Evolutionary conservation across 225 moss, liverwort and hornwort species (phyloP).

Genomic region (Neckera pumila): DNA sequence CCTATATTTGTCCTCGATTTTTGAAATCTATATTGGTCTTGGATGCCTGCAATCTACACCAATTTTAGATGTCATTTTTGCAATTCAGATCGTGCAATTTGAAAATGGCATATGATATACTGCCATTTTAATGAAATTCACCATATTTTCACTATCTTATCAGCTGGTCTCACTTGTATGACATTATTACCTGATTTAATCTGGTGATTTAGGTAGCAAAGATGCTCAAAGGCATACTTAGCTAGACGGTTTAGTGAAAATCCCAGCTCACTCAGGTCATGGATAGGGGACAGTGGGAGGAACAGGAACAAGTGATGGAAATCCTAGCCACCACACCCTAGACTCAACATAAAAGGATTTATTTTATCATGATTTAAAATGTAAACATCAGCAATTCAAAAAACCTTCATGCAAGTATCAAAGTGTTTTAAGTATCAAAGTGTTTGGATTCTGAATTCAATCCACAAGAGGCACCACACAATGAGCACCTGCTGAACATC

Average conservation of each 20-base stretch:
- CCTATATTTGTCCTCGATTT: too few species aligned
- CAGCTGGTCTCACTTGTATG: neutral
- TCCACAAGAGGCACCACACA: neutral
- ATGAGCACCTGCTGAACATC: too few species aligned
- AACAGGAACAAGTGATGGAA: neutral
- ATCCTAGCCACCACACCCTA: neutral
- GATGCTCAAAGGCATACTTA: too few species aligned
- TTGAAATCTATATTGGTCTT: too few species aligned
- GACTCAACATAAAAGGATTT: neutral
- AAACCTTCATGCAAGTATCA: neutral
- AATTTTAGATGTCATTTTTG: too few species aligned
- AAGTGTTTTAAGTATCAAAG: neutral
- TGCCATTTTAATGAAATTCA: too few species aligned
- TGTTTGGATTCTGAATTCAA: neutral
- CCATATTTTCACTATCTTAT: neutral
- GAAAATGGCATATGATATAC: too few species aligned
- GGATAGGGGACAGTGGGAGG: neutral
- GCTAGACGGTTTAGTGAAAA: neutral
- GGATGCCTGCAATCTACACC: too few species aligned
- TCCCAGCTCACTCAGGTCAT: neutral
- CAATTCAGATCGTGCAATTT: too few species aligned
- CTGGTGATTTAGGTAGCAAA: neutral
- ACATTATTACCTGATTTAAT: neutral
- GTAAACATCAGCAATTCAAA: neutral
- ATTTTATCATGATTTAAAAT: neutral